These are phyloP conservation scores for Zygotorulaspora danielsina DNA, from an alignment of 805 yeast species.

Conservation along the genomic window DNA sequence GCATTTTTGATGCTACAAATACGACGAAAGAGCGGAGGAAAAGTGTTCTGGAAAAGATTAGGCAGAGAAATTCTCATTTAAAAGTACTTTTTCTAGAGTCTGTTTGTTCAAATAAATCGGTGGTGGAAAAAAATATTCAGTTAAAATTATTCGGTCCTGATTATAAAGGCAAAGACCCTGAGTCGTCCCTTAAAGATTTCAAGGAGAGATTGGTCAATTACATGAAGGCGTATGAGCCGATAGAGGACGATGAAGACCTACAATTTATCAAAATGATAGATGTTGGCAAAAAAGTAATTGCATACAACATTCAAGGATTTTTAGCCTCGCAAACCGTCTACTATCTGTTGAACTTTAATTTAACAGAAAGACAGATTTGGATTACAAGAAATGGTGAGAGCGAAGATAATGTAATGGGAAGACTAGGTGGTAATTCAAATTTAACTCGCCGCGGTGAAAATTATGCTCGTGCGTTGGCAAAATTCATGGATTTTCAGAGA, in stretches of 20 bases:
- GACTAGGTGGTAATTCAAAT: slow-evolving; percentile 87
- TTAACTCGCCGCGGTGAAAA: slow-evolving; percentile 74
- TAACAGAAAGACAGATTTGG: slow-evolving; percentile 88
- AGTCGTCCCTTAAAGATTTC: slow-evolving; percentile 74
- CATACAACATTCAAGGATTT: slow-evolving; percentile 83
- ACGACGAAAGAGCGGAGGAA: slow-evolving; percentile 63
- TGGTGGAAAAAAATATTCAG: slow-evolving; percentile 78
- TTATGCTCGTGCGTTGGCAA: slow-evolving; percentile 67
- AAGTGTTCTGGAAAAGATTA: slow-evolving; percentile 53
- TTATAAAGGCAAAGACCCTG: slow-evolving; percentile 79
- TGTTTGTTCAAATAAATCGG: slow-evolving; percentile 72
- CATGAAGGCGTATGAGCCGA: slow-evolving; percentile 85
- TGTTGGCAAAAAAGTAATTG: slow-evolving; percentile 90
- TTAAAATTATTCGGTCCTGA: slow-evolving; percentile 92
- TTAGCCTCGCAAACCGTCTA: slow-evolving; percentile 90
- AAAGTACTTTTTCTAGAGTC: slow-evolving; percentile 84
- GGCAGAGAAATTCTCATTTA: slow-evolving; percentile 54
- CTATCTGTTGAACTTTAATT: slow-evolving; percentile 81
- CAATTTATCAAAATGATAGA: slow-evolving; percentile 95
- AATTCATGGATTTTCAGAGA: slow-evolving; percentile 69
- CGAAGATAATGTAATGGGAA: slow-evolving; percentile 75
- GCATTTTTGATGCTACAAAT: slow-evolving; percentile 84
- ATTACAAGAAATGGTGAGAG: slow-evolving; percentile 94
- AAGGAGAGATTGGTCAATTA: slow-evolving; percentile 75
- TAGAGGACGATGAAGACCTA: slow-evolving; percentile 68